Conservation (phyloP, 495 filamentous ascomycete genomes). For the Beverwykella pulmonaria region DNA sequence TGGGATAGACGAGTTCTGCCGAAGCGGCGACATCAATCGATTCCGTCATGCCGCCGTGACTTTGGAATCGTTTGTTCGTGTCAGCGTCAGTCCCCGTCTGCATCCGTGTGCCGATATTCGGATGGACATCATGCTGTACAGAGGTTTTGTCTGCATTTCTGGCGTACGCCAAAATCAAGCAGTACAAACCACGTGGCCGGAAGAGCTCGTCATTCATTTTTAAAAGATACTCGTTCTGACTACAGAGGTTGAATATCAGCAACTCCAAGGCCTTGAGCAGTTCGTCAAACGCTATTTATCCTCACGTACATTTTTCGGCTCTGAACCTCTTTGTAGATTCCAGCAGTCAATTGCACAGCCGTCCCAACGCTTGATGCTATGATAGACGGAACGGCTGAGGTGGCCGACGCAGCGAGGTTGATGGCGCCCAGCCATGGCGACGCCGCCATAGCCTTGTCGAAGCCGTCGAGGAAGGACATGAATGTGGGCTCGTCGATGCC, state of each 20-base stretch:
- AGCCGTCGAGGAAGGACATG: background rate
- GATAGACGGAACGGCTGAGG: background rate
- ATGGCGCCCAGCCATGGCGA: conserved; percentile 1
- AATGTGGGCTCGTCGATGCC: conserved; percentile 11
- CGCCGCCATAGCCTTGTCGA: conserved; percentile 1
- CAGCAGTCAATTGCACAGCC: background rate
- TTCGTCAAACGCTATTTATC: background rate
- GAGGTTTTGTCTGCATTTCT: background rate
- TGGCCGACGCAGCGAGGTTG: background rate
- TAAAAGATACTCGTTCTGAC: conserved; percentile 7
- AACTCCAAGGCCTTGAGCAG: background rate
- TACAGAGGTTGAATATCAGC: conserved; percentile 9
- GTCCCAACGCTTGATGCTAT: background rate
- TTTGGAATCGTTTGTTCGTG: too few species aligned
- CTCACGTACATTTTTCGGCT: too few species aligned
- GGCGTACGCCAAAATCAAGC: conserved; percentile 5
- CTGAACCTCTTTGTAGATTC: background rate
- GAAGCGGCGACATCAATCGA: too few species aligned
- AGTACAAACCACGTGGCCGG: conserved; percentile 7
- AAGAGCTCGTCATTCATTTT: conserved; percentile 13
- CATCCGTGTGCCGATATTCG: too few species aligned
- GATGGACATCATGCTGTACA: too few species aligned
- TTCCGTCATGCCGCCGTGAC: too few species aligned
- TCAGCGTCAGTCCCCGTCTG: too few species aligned
- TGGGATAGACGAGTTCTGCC: too few species aligned